These are phyloP conservation scores for Ramularia collo-cygni DNA, from an alignment of 2,329 filamentous ascomycete genomes.

Conservation along the genomic window DNA sequence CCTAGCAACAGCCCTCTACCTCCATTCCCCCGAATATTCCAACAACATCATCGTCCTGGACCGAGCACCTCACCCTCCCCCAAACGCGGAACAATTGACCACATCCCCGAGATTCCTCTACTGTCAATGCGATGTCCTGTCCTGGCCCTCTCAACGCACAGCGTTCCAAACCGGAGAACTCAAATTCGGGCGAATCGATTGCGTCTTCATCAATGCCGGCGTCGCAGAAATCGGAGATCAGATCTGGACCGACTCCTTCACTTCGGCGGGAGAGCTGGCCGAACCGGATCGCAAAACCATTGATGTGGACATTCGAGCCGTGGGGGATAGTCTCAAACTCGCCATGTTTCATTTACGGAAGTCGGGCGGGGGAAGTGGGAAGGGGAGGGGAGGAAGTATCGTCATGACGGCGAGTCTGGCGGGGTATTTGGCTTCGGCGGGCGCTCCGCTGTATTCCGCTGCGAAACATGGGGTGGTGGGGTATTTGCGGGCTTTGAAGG, in stretches of 20 bases:
- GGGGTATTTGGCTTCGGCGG: slow-evolving; percentile 43
- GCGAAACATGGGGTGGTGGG: slow-evolving; percentile 47
- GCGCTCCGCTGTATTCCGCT: slow-evolving; percentile 43
- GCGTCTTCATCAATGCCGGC: slow-evolving; percentile 46
- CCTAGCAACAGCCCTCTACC: slow-evolving; percentile 25
- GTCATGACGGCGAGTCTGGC: slow-evolving; percentile 44
- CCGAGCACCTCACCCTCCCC: slow-evolving; percentile 12
- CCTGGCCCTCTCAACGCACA: slow-evolving; percentile 39
- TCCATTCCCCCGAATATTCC: slow-evolving; percentile 20
- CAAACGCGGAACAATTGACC: slow-evolving; percentile 13
- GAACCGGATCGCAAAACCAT: slow-evolving; percentile 42
- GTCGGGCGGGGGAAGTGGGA: slow-evolving; percentile 22
- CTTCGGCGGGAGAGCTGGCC: slow-evolving; percentile 35
- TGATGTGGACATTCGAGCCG: slow-evolving; percentile 42
- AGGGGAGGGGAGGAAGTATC: slow-evolving; percentile 37
- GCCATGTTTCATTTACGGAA: slow-evolving; percentile 43
- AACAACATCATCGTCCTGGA: slow-evolving; percentile 28
- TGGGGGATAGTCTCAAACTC: slow-evolving; percentile 41
- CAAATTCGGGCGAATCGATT: slow-evolving; percentile 40
- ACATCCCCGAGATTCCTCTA: slow-evolving; percentile 26
- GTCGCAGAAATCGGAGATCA: slow-evolving; percentile 44
- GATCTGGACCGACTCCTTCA: slow-evolving; percentile 43
- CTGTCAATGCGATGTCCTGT: slow-evolving; percentile 39
- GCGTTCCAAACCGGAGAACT: slow-evolving; percentile 37
- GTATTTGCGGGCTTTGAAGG: slow-evolving; percentile 45